Evolutionary conservation across 2,329 filamentous ascomycete species (phyloP), one percentile per base, ranked within the genome.

Genomic region (Fusarium floridanum): DNA sequence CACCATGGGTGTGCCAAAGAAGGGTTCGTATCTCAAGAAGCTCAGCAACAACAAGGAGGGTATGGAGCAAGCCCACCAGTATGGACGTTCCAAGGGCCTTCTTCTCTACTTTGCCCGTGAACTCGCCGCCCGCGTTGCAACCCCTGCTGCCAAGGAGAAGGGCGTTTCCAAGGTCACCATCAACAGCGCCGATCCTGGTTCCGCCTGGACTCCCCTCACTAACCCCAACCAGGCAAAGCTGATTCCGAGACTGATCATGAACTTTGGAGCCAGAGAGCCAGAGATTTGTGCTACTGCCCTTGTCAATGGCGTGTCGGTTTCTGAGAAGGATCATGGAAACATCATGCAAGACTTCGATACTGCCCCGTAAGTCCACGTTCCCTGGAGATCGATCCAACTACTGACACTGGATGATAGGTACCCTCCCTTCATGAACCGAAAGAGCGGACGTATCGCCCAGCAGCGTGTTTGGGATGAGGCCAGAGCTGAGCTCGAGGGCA

Each of bases 331-430:
- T 0, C 79, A 83, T 61, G 82, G 82, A 14, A 80, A 83, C 67
- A 83, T 84, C 60, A 77, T 83, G 77, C 82, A 83, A 45, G 82
- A 84, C 61, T 83, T 83, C 67, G 81, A 80, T 24, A 80, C 80
- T 34, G 78, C 78, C 2, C 14, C 75, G 80, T 84, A 77, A 81
- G 81, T 81, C 5, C 24, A 11, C 12, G 29, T 1, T 32, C n/a
- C 9, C 0, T 1, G 2, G 6, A 32, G 14, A 45, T 29, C 20
- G 34, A 70, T 17, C 20, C 2, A 20, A 22, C 12, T 39, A 24
- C 59, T 70, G 39, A 77, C 59, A 43, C 9, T 43, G 3, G 2
- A 65, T 34, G 6, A 8, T 57, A 83, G 81, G 0, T 83, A 83
- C 32, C 82, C 82, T 8, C 82, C 82, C 16, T 84, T 83, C 66